Conservation (phyloP, 495 filamentous ascomycete genomes). For the Neurospora sp. region DNA sequence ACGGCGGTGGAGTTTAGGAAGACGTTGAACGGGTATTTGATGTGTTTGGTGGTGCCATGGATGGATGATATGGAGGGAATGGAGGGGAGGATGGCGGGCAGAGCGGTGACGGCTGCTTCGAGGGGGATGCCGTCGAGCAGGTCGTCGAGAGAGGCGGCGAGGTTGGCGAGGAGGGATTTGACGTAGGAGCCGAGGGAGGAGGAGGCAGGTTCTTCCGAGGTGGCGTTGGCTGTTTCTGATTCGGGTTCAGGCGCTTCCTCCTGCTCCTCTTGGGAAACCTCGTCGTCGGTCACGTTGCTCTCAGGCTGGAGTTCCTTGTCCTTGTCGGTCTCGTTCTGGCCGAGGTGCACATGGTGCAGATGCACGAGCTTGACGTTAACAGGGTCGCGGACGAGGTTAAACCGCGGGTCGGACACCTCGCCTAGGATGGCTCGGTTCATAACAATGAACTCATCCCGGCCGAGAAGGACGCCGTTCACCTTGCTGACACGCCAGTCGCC, state of each 20-base stretch:
- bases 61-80: slow-evolving; percentile 1
- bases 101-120: neutral
- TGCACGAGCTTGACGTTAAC: slow-evolving; percentile 57
- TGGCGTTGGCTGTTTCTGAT: neutral
- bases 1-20: slow-evolving; percentile 48
- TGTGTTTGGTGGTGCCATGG: neutral
- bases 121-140: slow-evolving; percentile 4
- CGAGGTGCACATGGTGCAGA: slow-evolving; percentile 33
- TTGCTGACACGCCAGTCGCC: slow-evolving; percentile 58
- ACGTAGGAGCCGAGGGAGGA: slow-evolving; percentile 20
- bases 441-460: slow-evolving; percentile 83
- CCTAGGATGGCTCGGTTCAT: slow-evolving; percentile 66
- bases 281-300: neutral
- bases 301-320: slow-evolving; percentile 1
- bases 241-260: neutral
- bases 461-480: slow-evolving; percentile 70
- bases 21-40: slow-evolving; percentile 10
- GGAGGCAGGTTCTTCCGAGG: neutral
- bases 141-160: slow-evolving; percentile 21
- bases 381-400: slow-evolving; percentile 65
- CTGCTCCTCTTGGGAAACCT: neutral
- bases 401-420: slow-evolving; percentile 71
- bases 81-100: slow-evolving; percentile 1
- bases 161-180: slow-evolving; percentile 28
- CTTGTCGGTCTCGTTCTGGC: slow-evolving; percentile 33